Evolutionary conservation across 2,329 filamentous ascomycete species (phyloP).

Genomic region (Aaosphaeria pasadenensis): DNA sequence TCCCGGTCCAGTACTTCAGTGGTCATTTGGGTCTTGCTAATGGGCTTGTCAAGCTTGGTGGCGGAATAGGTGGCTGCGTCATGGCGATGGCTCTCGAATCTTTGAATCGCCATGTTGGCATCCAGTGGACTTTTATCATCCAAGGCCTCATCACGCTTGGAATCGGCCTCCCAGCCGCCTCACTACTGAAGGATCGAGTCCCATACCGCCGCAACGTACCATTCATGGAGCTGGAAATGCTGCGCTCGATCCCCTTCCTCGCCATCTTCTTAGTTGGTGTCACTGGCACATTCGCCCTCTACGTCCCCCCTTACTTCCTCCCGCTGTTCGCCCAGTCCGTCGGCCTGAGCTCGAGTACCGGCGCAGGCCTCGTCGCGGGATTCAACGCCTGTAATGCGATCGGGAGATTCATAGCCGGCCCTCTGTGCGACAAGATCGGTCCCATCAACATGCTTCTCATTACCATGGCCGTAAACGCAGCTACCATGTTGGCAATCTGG

Average conservation of each 20-base stretch:
- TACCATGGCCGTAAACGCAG: constrained; percentile 21
- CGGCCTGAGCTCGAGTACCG: constrained; percentile 20
- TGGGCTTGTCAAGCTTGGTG: constrained; percentile 26
- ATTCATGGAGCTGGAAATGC: constrained; percentile 24
- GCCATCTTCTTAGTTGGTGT: constrained; percentile 21
- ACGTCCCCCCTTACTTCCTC: constrained; percentile 28
- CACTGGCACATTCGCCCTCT: constrained; percentile 24
- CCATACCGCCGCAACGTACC: constrained; percentile 12
- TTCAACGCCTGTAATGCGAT: constrained; percentile 30
- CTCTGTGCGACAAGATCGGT: constrained; percentile 26
- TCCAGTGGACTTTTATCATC: constrained; percentile 30
- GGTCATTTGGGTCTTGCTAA: constrained; percentile 26
- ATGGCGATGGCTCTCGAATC: constrained; percentile 24
- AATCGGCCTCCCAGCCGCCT: constrained; percentile 23
- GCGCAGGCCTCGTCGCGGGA: constrained; percentile 21
- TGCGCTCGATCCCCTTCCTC: constrained; percentile 17
- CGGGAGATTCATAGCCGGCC: constrained; percentile 22
- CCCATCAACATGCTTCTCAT: constrained; percentile 30
- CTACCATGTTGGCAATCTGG: constrained; percentile 30
- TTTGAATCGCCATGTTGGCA: constrained; percentile 21
- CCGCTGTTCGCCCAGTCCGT: constrained; percentile 26
- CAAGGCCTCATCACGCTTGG: constrained; percentile 21
- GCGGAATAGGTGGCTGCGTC: constrained; percentile 24
- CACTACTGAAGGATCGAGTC: constrained; percentile 22
- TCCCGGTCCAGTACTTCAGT: constrained; percentile 29